Evolutionary conservation across 192 early-diverging fungal species (phyloP), one percentile per base, ranked within the genome.

Genomic region (Mortierella alpina): DNA sequence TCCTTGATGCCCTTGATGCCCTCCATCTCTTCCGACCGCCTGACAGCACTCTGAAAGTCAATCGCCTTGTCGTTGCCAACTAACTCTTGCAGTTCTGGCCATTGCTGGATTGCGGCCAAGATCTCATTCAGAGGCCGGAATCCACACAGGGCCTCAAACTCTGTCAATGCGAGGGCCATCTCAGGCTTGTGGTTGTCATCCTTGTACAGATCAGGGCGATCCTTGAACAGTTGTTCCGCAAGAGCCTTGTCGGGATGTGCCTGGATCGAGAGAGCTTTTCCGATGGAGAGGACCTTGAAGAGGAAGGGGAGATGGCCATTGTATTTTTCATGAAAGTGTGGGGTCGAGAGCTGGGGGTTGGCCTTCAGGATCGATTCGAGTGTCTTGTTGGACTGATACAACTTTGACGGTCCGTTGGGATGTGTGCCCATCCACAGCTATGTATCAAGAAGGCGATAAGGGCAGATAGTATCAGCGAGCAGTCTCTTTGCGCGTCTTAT

Each of bases 371-470:
- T 59, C 18, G 85, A 82, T 67, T 90, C 90, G 23, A 97, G 86
- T 3, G 91, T 86, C 20, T 75, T 83, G 6, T 75, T 61, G 39
- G 71, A 57, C 42, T 83, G 65, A 41, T 87, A 68, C 51, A 86
- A 18, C 10, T 69, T 83, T 6, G 94, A 95, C 4, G 96, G 96
- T 2, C 89, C 96, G 82, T 92, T 98, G 5, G 96, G 93, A 74
- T 99, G 98, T 10, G 98, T 99, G 23, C 96, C 96, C 97, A 99
- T 98, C 96, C 96, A 98, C 18, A 99, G 90, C 94, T 91, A 63
- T 5, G n/a, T 18, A 0, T 20, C 53, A 55, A 20, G n/a, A 20
- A 55, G 53, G 22, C 22, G 18, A 42, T 39, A 58, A 59, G 78
- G 11, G 48, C 47, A 68, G 62, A 58, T 20, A 46, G 11, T 13